A percentile compares a stretch with the other conserved stretches of the same genome.
phyloP scores from a whole-genome alignment of 2,329 filamentous ascomycete genomes.

The Phialocephala sp. region DNA sequence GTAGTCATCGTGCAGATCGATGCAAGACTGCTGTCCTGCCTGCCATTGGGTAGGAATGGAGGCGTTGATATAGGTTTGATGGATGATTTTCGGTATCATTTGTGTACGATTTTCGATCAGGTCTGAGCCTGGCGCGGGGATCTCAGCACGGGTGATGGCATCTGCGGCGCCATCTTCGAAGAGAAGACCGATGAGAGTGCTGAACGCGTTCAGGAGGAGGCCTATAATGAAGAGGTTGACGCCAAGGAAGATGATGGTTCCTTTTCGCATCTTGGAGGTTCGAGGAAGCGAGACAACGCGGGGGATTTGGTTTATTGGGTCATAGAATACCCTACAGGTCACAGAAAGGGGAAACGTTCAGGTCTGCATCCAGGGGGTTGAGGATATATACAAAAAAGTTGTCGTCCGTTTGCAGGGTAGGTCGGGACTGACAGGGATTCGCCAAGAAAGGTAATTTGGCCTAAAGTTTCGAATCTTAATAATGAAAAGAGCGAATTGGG shows the following conservation, averaged over 20 bases:
- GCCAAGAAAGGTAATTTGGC: slow-evolving; percentile 10
- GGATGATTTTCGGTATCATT: slow-evolving; percentile 77
- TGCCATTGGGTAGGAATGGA: slow-evolving; percentile 70
- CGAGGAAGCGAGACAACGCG: neutral
- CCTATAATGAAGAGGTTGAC: slow-evolving; percentile 67
- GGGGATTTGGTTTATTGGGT: neutral
- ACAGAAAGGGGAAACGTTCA: neutral
- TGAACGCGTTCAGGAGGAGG: slow-evolving; percentile 70
- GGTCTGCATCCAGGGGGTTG: slow-evolving; percentile 6
- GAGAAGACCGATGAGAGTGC: slow-evolving; percentile 73
- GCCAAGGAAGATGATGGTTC: slow-evolving; percentile 48
- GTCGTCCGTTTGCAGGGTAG: slow-evolving; percentile 5
- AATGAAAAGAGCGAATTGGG: neutral
- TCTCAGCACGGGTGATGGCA: slow-evolving; percentile 68
- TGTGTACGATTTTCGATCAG: slow-evolving; percentile 60
- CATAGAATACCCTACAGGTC: slow-evolving; percentile 1
- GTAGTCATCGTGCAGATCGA: slow-evolving; percentile 72
- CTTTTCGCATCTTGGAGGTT: slow-evolving; percentile 41
- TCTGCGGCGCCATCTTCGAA: slow-evolving; percentile 70
- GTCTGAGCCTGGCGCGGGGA: slow-evolving; percentile 68
- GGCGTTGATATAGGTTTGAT: slow-evolving; percentile 76
- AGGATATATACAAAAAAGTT: slow-evolving; percentile 6
- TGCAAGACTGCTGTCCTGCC: slow-evolving; percentile 69
- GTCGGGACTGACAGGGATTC: neutral
- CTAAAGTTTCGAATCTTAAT: neutral